phyloP scores from a whole-genome alignment of 768 basidiomycete species.

The Mycena polygramma region DNA sequence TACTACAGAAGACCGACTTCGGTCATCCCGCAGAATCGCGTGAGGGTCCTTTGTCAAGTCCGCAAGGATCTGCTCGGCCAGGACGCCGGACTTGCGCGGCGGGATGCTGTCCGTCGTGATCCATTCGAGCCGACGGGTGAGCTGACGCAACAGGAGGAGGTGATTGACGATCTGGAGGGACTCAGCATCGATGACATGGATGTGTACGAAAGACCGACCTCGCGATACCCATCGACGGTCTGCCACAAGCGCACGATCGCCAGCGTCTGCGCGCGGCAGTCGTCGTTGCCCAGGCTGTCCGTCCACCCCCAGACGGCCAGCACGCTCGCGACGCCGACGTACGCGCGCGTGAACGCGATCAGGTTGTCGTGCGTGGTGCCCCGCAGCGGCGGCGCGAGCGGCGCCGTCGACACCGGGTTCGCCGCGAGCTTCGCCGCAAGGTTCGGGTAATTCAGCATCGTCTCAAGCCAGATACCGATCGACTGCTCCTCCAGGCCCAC shows the following conservation, averaged over 20 bases:
- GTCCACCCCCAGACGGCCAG: slow-evolving; percentile 85
- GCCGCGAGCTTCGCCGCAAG: slow-evolving; percentile 61
- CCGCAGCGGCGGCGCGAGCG: slow-evolving; percentile 57
- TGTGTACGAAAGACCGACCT: slow-evolving; percentile 57
- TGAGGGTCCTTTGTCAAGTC: slow-evolving; percentile 72
- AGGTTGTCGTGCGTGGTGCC: slow-evolving; percentile 67
- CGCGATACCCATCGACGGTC: slow-evolving; percentile 75
- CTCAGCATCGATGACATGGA: slow-evolving; percentile 29
- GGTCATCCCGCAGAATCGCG: slow-evolving; percentile 71
- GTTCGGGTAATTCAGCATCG: slow-evolving; percentile 71
- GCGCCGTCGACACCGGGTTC: slow-evolving; percentile 52
- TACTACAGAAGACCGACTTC: too few relatives aligned
- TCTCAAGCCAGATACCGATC: slow-evolving; percentile 80
- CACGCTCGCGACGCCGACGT: slow-evolving; percentile 75
- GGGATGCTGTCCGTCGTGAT: slow-evolving; percentile 74
- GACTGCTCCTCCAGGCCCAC: slow-evolving; percentile 75
- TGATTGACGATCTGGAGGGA: slow-evolving; percentile 75
- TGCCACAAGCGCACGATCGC: slow-evolving; percentile 78
- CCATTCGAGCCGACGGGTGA: slow-evolving; percentile 79
- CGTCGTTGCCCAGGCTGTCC: slow-evolving; percentile 77
- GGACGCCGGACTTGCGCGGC: slow-evolving; percentile 72
- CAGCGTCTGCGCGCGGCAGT: slow-evolving; percentile 73
- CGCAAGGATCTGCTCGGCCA: slow-evolving; percentile 77
- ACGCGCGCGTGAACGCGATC: slow-evolving; percentile 73
- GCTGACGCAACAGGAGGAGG: slow-evolving; percentile 77